Base-by-base conservation (phyloP, 495 filamentous ascomycete genomes). In the Neurospora cerealis region DNA sequence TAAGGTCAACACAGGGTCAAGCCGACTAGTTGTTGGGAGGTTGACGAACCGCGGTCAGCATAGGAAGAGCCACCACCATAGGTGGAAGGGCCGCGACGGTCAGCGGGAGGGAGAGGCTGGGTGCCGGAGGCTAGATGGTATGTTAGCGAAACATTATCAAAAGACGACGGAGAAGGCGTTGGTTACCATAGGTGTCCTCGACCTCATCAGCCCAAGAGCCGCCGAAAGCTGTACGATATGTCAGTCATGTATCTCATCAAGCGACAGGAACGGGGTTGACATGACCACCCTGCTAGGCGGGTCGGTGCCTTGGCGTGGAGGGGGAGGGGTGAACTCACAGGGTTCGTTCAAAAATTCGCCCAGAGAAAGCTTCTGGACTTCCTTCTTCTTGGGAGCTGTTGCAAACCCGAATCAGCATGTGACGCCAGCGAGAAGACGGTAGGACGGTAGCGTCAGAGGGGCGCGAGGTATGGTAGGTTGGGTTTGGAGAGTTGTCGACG, bases 151-250 rank as follows among this genome's bases (percentile, higher is more conserved):
- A 11, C 28, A 72, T 76, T 80, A 75, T 79, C 78, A 37, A 71
- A 42, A n/a, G 13, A 69, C 36, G 44, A 69, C 3, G 40, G 17
- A 32, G 32, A 17, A 13, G 19, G 62, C 11, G 36, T 13, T 36
- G 38, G 89, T 81, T 90, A 95, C 93, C 85, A 82, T 87, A 85
- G 74, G 92, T 84, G 77, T 96, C 93, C 81, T 98, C 96, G 87
- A 98, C 96, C 80, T 99, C 96, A 86, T 98, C 96, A 76, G 96
- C 96, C 96, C 96, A 99, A 74, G 96, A 97, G 79, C 93, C 83
- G 42, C 81, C 93, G 76, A 93, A 89, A 77, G 91, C 94, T 97
- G 79, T 74, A 76, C 66, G 37, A 41, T 71, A 34, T 24, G 78
- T 81, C 40, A 79, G 76, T 72, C 24, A 8, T 46, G 10, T 34